Base-by-base conservation (phyloP, 371 early-diverging fungal species). In the Apophysomyces elegans region DNA sequence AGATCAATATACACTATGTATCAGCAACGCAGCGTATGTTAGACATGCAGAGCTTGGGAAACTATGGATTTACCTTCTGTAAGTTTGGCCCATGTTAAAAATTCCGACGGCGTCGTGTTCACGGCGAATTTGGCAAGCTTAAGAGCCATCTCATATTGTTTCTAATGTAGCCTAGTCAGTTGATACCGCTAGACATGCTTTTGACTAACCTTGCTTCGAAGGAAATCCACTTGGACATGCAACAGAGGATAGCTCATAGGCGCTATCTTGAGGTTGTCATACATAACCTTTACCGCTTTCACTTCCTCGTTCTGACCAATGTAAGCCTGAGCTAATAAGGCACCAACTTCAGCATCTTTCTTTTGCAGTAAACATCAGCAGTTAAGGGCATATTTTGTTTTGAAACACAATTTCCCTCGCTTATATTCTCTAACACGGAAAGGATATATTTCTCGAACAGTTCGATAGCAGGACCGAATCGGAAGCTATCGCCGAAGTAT, bases 61-160 rank as follows among this genome's bases (percentile, higher is more conserved):
- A 43, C 43, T 13, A 47, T 47, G 47, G 7, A 14, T 12, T 58
- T 69, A 78, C 81, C 85, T 71, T 97, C 91, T 2, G 96, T 93
- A 18, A 98, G 83, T 71, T 94, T 94, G 16, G 93, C 90, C 98
- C 98, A 98, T 0, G 96, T 93, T n/a, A 86, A 74, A 74, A 93
- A 97, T 76, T 98, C 98, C 32, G 95, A 94, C 5, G 98, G 97
- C 0, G 97, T 95, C 36, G 86, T 88, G 70, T 95, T 93, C 21
- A 97, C 97, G 14, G 96, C 97, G 71, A 91, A 89, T 71, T 94
- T 93, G 32, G 96, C 95, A 8, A 98, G 76, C 46, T 89, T 86
- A 32, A 95, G 77, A 5, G 97, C 96, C 73, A 88, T 86, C 35
- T 94, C 91, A 47, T 81, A 77, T 68, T 86, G 79, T 37, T 86